Percentiles rank a stretch among this genome's conserved stretches.
These are phyloP conservation scores for Sclerotinia sclerotiorum DNA, from an alignment of 2,329 filamentous ascomycete genomes.

Conservation along the genomic window DNA sequence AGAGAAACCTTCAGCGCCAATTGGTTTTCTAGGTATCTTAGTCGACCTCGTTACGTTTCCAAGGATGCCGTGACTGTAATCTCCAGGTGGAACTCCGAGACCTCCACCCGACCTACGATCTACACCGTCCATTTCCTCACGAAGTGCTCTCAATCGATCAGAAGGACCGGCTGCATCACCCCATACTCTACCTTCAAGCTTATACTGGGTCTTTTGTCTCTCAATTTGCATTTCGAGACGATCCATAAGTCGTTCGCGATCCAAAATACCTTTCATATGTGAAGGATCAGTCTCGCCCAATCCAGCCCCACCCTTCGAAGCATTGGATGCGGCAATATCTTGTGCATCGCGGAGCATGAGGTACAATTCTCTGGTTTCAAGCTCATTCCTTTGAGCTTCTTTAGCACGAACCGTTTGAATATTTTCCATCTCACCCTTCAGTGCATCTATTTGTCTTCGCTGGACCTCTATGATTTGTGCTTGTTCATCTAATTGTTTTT, in stretches of 20 bases:
- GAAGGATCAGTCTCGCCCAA: slow-evolving; percentile 65
- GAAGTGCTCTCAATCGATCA: slow-evolving; percentile 84
- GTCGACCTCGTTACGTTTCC: slow-evolving; percentile 67
- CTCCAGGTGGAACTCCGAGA: slow-evolving; percentile 51
- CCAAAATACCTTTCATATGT: slow-evolving; percentile 87
- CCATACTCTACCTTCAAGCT: slow-evolving; percentile 92
- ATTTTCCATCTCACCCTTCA: slow-evolving; percentile 87
- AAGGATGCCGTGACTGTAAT: slow-evolving; percentile 71
- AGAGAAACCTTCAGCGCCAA: slow-evolving; percentile 43
- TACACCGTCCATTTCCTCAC: slow-evolving; percentile 87
- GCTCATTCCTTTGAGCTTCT: slow-evolving; percentile 89
- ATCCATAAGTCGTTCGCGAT: slow-evolving; percentile 89
- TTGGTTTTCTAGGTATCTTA: slow-evolving; percentile 55
- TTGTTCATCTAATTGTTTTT: slow-evolving; percentile 93
- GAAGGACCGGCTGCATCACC: slow-evolving; percentile 79
- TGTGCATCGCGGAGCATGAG: slow-evolving; percentile 98
- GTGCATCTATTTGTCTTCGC: slow-evolving; percentile 76
- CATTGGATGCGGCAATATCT: slow-evolving; percentile 88
- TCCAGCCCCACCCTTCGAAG: slow-evolving; percentile 53
- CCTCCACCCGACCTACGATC: slow-evolving; percentile 43
- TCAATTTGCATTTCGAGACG: slow-evolving; percentile 93
- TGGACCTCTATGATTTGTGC: slow-evolving; percentile 87
- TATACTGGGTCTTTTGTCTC: slow-evolving; percentile 95
- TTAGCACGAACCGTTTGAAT: slow-evolving; percentile 82
- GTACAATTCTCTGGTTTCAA: slow-evolving; percentile 94